Evolutionary conservation across 2,329 filamentous ascomycete species (phyloP), one percentile per base, ranked within the genome.

Genomic region (Pseudodiploospora longispora): DNA sequence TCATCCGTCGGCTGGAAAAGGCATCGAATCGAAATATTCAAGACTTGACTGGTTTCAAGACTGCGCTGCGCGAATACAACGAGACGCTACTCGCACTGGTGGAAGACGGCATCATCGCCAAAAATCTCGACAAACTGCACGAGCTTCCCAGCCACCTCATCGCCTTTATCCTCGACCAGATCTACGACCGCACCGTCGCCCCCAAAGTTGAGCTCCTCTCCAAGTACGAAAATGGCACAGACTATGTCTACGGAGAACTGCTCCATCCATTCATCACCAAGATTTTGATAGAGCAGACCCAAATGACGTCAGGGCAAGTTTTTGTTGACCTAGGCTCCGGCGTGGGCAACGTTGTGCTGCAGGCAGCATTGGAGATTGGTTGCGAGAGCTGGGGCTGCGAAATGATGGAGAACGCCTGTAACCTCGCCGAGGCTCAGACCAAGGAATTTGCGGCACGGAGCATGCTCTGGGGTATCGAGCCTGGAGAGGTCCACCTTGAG

Each of bases 341-440:
- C 30, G 93, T 97, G 10, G 93, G 91, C 39, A 98, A 97, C 59
- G 91, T 97, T 3, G 89, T 93, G 28, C 71, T 98, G 41, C 93
- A 98, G 63, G 89, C 91, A 2, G 93, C 93, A 1, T 76, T 98
- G 19, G 87, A 98, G 63, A 82, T 91, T 42, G 93, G 93, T 12
- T 95, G 89, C 62, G 88, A 95, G 60, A 91, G 85, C 63, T 96
- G 89, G 83, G 93, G 93, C 29, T 95, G 91, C 57, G 93, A 98
- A 64, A 87, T 94, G 75, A 95, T 96, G 88, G 76, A 84, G 46
- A 94, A 93, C 49, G 87, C 90, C 2, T 90, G 85, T 68, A 81
- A 83, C 44, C 76, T 95, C 30, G 93, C 88, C 6, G 80, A 85
- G 28, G 75, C 82, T 28, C 93, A 97, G 64, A 76, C 85, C 52